phyloP scores from a whole-genome alignment of 2,329 filamentous ascomycete genomes.

The Monilinia laxa region DNA sequence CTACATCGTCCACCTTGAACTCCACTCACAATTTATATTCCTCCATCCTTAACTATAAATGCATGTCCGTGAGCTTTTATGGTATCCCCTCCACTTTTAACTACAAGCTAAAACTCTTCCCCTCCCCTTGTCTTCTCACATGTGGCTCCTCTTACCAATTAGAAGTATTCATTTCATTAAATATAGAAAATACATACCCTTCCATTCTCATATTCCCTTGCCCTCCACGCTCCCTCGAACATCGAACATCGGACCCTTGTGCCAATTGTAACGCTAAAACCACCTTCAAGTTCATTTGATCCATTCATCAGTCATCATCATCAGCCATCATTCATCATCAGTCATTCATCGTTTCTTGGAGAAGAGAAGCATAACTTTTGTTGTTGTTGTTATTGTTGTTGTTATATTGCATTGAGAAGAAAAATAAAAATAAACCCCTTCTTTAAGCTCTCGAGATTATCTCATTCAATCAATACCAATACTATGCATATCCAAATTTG shows the following conservation, averaged over 20 bases:
- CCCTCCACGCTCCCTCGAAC: constrained; percentile 13
- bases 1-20: no score
- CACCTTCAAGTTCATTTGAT: not conserved
- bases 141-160: not conserved
- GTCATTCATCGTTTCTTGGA: not conserved
- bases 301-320: constrained; percentile 14
- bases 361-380: constrained; percentile 2
- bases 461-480: not conserved
- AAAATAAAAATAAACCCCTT: constrained; percentile 14
- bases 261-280: constrained; percentile 19
- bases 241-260: constrained; percentile 16
- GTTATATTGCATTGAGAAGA: constrained; percentile 9
- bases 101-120: not conserved
- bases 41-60: constrained; percentile 7
- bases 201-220: not conserved
- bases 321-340: no score
- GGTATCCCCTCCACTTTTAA: constrained; percentile 4
- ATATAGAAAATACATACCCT: constrained; percentile 2
- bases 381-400: not conserved
- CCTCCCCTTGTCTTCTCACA: constrained; percentile 3
- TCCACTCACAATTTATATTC: not conserved
- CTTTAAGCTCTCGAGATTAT: not conserved
- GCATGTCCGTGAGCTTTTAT: constrained; percentile 13
- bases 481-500: no score
- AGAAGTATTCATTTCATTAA: not conserved